Percentiles rank a stretch among this genome's conserved stretches.
Conservation (phyloP, 2,329 filamentous ascomycete genomes). For the Penicillium hordei region DNA sequence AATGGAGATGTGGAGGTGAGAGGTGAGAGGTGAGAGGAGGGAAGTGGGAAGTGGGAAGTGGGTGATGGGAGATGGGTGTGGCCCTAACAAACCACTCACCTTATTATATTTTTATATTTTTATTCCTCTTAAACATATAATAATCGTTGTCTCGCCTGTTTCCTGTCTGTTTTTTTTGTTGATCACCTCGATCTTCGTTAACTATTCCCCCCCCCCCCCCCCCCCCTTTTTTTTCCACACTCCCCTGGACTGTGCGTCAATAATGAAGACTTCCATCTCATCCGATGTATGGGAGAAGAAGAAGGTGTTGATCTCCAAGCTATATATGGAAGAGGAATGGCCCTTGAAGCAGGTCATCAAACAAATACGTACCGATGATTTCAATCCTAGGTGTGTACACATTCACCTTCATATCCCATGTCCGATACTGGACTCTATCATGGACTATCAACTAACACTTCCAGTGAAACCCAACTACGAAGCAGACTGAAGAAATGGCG, state of each 20-base stretch:
- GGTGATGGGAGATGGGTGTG: neutral
- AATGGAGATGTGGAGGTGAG: conserved; percentile 15
- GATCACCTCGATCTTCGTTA: conserved; percentile 11
- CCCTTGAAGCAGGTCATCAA: conserved; percentile 48
- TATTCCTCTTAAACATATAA: conserved; percentile 3
- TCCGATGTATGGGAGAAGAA: conserved; percentile 48
- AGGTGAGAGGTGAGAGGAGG: neutral
- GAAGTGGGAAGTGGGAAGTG: neutral
- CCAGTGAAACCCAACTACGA: conserved; percentile 46
- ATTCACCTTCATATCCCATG: neutral
- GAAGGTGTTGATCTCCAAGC: conserved; percentile 41
- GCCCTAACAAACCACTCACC: conserved; percentile 2
- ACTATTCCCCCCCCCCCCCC: neutral
- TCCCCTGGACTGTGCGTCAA: conserved; percentile 9
- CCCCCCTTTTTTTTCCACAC: no score
- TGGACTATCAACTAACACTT: neutral
- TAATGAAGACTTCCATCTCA: conserved; percentile 46
- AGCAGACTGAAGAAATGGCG: conserved; percentile 48
- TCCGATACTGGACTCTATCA: neutral
- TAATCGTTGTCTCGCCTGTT: conserved; percentile 3
- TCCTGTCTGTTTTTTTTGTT: conserved; percentile 9
- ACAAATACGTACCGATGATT: conserved; percentile 43
- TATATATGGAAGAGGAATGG: conserved; percentile 49
- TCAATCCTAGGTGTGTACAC: conserved; percentile 43
- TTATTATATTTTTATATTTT: neutral